phyloP scores from a whole-genome alignment of 1,284 basidiomycete genomes.

The Mycosarcoma mackinlayi region DNA sequence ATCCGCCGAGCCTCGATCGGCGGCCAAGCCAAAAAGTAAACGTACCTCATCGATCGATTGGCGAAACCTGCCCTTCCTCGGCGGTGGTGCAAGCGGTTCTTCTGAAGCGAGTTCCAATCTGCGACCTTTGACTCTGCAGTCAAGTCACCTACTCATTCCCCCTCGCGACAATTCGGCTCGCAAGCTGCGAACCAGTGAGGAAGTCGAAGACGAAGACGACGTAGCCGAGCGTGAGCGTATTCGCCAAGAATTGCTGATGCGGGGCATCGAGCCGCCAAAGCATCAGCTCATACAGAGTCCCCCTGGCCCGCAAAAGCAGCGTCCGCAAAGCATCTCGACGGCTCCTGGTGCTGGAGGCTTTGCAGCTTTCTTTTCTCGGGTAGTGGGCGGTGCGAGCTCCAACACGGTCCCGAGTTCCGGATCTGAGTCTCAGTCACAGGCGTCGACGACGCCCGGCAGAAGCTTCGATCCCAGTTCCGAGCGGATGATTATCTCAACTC shows the following conservation, averaged over 20 bases:
- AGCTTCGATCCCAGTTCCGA: constrained; percentile 18
- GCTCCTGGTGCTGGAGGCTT: constrained; percentile 40
- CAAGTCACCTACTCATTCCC: constrained; percentile 28
- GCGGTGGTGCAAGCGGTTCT: constrained; percentile 25
- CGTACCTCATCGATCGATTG: constrained; percentile 49
- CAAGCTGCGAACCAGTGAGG: constrained; percentile 48
- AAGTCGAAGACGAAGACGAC: constrained; percentile 55
- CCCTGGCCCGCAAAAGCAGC: constrained; percentile 9
- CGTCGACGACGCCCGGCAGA: constrained; percentile 19
- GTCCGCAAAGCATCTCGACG: constrained; percentile 26
- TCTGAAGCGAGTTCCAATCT: constrained; percentile 75
- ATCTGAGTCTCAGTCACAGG: constrained; percentile 30
- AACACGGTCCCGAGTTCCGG: constrained; percentile 12
- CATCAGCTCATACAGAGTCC: constrained; percentile 51
- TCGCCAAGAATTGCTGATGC: constrained; percentile 47
- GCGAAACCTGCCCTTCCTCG: constrained; percentile 49
- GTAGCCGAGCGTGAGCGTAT: constrained; percentile 55
- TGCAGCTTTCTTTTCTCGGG: constrained; percentile 58
- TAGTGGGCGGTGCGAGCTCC: constrained; percentile 40
- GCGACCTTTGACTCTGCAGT: constrained; percentile 76
- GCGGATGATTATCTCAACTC: constrained; percentile 15
- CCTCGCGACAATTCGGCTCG: constrained; percentile 34
- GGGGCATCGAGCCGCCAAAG: constrained; percentile 55
- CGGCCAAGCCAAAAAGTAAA: constrained; percentile 30
- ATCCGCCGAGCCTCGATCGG: constrained; percentile 1